Evolutionary conservation across 164 flowering plant genomes (phyloP).

Genomic region (Protea cynaroides): DNA sequence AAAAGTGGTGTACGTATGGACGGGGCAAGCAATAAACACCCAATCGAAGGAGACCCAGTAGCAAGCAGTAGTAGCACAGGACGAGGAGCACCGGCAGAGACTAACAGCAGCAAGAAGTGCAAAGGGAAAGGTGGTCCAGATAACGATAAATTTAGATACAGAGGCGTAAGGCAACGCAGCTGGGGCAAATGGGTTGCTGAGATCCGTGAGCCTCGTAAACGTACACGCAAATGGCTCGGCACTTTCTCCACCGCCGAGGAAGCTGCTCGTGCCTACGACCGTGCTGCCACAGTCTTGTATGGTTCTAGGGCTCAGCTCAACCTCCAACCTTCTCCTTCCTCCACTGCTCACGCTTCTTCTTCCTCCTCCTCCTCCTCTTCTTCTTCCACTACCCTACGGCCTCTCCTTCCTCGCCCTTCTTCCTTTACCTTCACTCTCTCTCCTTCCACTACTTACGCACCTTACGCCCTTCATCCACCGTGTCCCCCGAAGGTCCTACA

Average conservation of each 20-base stretch:
- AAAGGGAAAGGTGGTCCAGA: constrained; percentile 93
- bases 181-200: constrained; percentile 99
- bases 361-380: constrained; percentile 20
- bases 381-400: constrained; percentile 43
- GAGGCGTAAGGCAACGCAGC: constrained; percentile 87
- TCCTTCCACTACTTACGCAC: not conserved
- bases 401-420: constrained; percentile 64
- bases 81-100: too few species aligned
- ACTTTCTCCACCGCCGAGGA: constrained; percentile 96
- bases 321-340: constrained; percentile 44
- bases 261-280: constrained; percentile 94
- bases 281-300: constrained; percentile 82
- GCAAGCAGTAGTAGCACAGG: too few species aligned
- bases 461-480: constrained; percentile 8
- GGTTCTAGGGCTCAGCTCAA: constrained; percentile 93
- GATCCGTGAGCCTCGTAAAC: constrained; percentile 86
- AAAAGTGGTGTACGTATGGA: constrained; percentile 6
- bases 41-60: not conserved
- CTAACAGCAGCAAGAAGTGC: constrained; percentile 24
- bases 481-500: constrained; percentile 15
- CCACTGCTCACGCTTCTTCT: constrained; percentile 4
- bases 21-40: constrained; percentile 7
- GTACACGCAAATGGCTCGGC: constrained; percentile 87
- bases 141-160: constrained; percentile 70
- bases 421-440: constrained; percentile 24